Conservation (phyloP, 179 eudicot genomes). For the Beta macrorhiza region DNA sequence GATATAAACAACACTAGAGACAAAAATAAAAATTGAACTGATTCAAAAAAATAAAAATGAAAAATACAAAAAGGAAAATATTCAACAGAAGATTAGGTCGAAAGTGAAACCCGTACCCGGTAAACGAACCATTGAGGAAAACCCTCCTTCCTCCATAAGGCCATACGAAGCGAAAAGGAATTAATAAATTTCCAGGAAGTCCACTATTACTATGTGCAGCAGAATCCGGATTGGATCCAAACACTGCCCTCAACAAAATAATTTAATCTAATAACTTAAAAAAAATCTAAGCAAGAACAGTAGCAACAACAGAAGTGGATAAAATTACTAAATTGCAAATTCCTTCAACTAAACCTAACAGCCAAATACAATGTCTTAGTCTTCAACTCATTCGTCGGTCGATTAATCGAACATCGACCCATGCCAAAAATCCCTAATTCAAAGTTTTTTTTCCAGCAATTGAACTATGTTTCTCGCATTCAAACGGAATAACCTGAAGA, state of each 20-base stretch:
- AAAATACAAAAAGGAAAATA: too few relatives aligned
- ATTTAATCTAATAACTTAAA: not conserved
- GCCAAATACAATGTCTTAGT: constrained; percentile 26
- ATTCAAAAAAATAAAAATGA: too few relatives aligned
- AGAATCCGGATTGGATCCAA: constrained; percentile 45
- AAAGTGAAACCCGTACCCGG: constrained; percentile 45
- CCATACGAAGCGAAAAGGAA: constrained; percentile 77
- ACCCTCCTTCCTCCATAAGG: constrained; percentile 84
- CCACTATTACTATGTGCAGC: constrained; percentile 40
- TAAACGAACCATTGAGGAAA: constrained; percentile 71
- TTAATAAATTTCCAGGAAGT: constrained; percentile 38
- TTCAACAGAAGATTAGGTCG: not conserved
- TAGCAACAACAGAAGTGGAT: not conserved
- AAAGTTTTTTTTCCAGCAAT: not conserved
- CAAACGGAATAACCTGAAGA: constrained; percentile 12
- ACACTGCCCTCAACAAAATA: constrained; percentile 40
- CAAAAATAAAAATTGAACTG: too few relatives aligned
- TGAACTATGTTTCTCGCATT: constrained; percentile 17
- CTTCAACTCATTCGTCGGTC: constrained; percentile 10
- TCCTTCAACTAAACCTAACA: constrained; percentile 16
- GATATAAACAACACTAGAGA: too few relatives aligned
- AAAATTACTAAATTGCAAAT: not conserved
- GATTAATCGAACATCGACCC: constrained; percentile 24
- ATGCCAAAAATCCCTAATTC: constrained; percentile 3
- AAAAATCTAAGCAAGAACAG: not conserved